phyloP scores from a whole-genome alignment of 2,329 filamentous ascomycete genomes.

The Botrytis aclada region DNA sequence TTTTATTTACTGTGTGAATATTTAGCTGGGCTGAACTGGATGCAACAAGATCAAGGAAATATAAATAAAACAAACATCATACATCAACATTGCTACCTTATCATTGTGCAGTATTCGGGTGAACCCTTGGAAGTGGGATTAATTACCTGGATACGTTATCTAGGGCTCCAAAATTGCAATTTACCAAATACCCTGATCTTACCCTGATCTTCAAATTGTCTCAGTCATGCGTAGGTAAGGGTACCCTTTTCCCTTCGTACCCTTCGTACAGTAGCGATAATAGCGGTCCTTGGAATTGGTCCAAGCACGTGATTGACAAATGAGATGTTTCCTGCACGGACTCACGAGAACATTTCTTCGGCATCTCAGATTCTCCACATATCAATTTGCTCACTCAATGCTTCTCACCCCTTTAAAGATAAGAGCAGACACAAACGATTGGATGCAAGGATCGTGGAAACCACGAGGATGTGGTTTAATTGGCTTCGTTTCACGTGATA shows the following conservation, averaged over 20 bases:
- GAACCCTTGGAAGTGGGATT: background rate
- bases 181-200: background rate
- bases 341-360: background rate
- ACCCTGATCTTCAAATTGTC: background rate
- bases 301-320: background rate
- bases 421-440: background rate
- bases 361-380: background rate
- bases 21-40: background rate
- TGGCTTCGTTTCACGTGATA: background rate
- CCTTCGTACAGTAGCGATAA: background rate
- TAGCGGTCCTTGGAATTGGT: background rate
- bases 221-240: background rate
- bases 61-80: background rate
- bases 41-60: background rate
- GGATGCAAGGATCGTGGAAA: background rate
- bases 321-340: background rate
- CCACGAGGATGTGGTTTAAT: background rate
- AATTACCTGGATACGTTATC: background rate
- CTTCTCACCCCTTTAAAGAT: background rate
- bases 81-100: background rate
- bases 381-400: background rate
- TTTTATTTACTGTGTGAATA: slow-evolving; percentile 2
- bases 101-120: background rate
- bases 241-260: background rate
- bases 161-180: background rate